Conservation (phyloP, 73 alveolate genomes). For the Paramecium sonneborni region DNA sequence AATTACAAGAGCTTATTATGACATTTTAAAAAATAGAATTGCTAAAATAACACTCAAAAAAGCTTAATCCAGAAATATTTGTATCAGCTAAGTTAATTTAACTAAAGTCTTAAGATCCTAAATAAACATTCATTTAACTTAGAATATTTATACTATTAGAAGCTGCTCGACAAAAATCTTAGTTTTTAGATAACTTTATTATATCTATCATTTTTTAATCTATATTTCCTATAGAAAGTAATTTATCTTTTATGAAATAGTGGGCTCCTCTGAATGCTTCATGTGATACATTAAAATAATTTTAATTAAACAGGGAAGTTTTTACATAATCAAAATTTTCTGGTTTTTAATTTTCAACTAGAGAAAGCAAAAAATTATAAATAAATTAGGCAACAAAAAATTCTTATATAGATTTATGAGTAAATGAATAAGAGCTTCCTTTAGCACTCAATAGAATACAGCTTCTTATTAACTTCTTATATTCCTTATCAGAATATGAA, state of each 20-base stretch:
- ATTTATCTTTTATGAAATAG: neutral
- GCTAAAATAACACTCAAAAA: neutral
- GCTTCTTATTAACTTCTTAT: neutral
- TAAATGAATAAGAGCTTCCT: neutral
- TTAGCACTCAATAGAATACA: neutral
- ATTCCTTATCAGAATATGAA: neutral
- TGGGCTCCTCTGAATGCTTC: too few relatives aligned
- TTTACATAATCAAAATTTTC: neutral
- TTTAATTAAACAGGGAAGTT: neutral
- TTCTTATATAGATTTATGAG: constrained; percentile 32
- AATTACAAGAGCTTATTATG: neutral
- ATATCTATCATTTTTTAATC: neutral
- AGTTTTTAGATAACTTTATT: neutral
- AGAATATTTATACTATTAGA: neutral
- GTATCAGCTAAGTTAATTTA: neutral
- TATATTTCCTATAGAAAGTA: neutral
- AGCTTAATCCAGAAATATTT: neutral
- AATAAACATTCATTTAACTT: neutral
- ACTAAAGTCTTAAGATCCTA: neutral
- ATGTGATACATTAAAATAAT: too few relatives aligned
- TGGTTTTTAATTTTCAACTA: neutral
- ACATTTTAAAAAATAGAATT: neutral
- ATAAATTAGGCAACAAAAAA: neutral
- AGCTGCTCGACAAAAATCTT: neutral
- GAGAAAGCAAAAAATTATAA: neutral